Evolutionary conservation across 2,329 filamentous ascomycete genomes (phyloP).

Genomic region (Neonectria punicea): DNA sequence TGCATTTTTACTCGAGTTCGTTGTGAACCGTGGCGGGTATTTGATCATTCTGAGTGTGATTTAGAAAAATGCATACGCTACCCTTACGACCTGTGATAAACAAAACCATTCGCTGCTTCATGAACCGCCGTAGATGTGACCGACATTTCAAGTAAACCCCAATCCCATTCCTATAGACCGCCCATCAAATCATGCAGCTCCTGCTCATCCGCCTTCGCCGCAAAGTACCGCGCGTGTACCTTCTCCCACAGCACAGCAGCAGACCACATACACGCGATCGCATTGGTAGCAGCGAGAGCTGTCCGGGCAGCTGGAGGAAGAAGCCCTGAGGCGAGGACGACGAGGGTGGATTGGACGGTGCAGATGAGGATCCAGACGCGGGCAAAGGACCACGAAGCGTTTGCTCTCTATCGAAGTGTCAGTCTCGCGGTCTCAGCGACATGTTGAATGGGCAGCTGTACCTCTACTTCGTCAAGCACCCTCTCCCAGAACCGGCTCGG

Average conservation of each 20-base stretch:
- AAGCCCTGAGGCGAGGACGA: constrained; percentile 1
- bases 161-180: neutral
- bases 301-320: constrained; percentile 12
- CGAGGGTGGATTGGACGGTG: constrained; percentile 15
- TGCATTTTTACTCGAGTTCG: no score
- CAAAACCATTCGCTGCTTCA: neutral
- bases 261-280: constrained; percentile 24
- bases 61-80: no score
- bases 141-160: no score
- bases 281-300: constrained; percentile 18
- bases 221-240: constrained; percentile 24
- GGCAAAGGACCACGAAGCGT: constrained; percentile 23
- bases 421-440: neutral
- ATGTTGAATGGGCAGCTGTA: neutral
- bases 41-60: no score
- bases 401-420: constrained; percentile 17
- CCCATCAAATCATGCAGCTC: constrained; percentile 32
- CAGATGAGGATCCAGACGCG: constrained; percentile 25
- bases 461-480: constrained; percentile 31
- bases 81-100: no score
- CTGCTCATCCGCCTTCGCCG: constrained; percentile 27
- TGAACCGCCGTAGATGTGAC: no score
- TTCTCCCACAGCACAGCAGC: constrained; percentile 23
- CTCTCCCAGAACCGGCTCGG: constrained; percentile 30
- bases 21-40: no score